Evolutionary conservation across 164 flowering plant species (phyloP), one percentile per base, ranked within the genome.

Genomic region (Brasenia schreberi): DNA sequence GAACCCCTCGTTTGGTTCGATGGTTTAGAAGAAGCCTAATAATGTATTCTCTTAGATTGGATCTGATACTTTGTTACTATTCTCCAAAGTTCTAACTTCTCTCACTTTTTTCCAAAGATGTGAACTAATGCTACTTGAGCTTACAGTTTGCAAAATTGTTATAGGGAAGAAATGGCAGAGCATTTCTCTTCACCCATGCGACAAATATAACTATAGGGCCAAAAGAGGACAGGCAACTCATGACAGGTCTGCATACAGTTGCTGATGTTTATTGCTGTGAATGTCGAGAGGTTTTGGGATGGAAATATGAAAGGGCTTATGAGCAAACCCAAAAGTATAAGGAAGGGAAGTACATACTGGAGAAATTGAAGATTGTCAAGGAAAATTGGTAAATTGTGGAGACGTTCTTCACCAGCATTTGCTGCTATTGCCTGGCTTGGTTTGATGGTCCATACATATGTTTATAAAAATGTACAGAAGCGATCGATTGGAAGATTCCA

Each of bases 231-330:
- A 72, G 84, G 73, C 78, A 74, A 19, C 82, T 82, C 16, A 63
- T 83, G 72, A 85, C 85, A 23, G 88, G 88, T 44, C 76, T 81
- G n/a, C 85, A 81, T 68, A 83, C 81, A 5, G 86, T 85, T 67
- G 85, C 85, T n/a, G 88, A 85, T 72, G 75, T 85, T 52, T 70
- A 62, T 64, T 85, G 86, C 64, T n/a, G 44, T n/a, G 85, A 82
- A 56, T 85, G 88, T 69, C 73, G 70, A 11, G 79, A 81, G 72
- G 80, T 81, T 53, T 74, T 85, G 75, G 86, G 86, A 39, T 85
- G 86, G 88, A 85, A 81, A 62, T 85, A 85, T 73, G 82, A 72
- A 69, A 75, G 76, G 23, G 86, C 85, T 66, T 82, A 79, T 43
- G 85, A 82, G 65, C 77, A 72, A 70, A 42, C 79, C 18, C 88